Evolutionary conservation across 2,329 filamentous ascomycete genomes (phyloP), one percentile per base, ranked within the genome.

Genomic region (Colletotrichum cereale): DNA sequence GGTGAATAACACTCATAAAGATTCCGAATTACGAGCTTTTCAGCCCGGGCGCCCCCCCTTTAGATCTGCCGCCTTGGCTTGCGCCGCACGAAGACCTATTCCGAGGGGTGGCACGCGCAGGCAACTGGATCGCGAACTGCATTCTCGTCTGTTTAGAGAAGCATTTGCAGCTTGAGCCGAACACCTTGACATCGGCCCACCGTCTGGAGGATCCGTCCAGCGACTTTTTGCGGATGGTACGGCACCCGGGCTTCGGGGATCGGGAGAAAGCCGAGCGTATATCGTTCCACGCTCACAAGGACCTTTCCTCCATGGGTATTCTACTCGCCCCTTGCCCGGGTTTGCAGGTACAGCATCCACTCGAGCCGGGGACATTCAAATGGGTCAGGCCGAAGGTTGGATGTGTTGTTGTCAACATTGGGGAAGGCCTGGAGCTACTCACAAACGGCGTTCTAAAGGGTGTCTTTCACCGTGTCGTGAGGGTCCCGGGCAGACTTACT

Each of bases 181-280:
- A 14, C 3, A 47, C 57, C 5, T 31, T 61, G n/a, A 61, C 26
- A 5, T 61, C 57, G 38, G 40, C 40, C 7, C 57, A 61, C 40
- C 57, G 57, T 11, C 40, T 47, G 6, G 57, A 61, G 40, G 57
- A 61, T 31, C 57, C 57, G 10, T 61, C 57, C 8, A 47, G n/a
- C 6, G 40, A 61, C 24, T 61, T 61, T 40, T 7, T 61, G 4
- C 57, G 57, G 1, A 5, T 61, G 40, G 40, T 61, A 11, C 38
- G 40, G 10, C 40, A 61, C 26, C 57, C 57, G 8, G 57, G 38
- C n/a, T 47, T 47, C 24, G 40, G 24, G 5, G 40, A 11, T 4
- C 40, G 57, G 4, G 57, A 61, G 11, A 8, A 44, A 8, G n/a
- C 21, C 1, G 36, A 61, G 38, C 40, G 26, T 8, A 26, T 47